Base-by-base conservation (phyloP, 495 filamentous ascomycete genomes). In the Penicillium psychrofluorescens region DNA sequence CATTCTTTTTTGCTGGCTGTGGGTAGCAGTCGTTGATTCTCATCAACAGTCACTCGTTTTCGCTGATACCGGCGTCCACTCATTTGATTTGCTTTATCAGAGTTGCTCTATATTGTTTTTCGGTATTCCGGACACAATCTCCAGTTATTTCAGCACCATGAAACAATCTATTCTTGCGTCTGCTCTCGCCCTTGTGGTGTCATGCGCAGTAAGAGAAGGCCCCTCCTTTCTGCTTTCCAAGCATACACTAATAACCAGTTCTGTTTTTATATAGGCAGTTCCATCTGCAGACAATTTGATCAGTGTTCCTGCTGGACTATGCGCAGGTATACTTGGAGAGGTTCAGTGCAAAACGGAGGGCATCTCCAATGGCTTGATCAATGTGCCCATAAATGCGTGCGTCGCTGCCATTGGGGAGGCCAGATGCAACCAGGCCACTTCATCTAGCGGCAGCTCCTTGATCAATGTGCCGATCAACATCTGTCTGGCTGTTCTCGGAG, bases 401-500 rank as follows among this genome's bases (percentile, higher is more conserved):
- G 6, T 59, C 12, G 57, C 51, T 41, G 59, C 42, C 33, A 51
- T 63, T 14, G 59, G 59, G 15, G 27, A 58, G 16, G 57, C 52
- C 49, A 58, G 61, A 50, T 63, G 59, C 47, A 48, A 63, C 34
- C 59, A 63, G 40, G 54, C 35, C 35, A 53, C 56, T 36, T 41
- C 48, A 12, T 45, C 49, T 46, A 11, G 13, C 38, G 39, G 46
- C 14, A 49, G 51, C 32, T 50, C 59, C 32, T 39, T 63, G 40
- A 63, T 63, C 52, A 61, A 51, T 38, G 56, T 63, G 1, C 59
- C 59, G 28, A 53, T 63, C 45, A 56, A 63, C 40, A 28, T 59
- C 41, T 63, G 58, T 37, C 49, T 56, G 40, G 51, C 58, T 36
- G 58, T 58, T 16, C 52, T 61, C 22, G 58, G 58, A 11, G 58